Evolutionary conservation across 768 basidiomycete species (phyloP), one percentile per base, ranked within the genome.

Genomic region (Dioszegia crocea): DNA sequence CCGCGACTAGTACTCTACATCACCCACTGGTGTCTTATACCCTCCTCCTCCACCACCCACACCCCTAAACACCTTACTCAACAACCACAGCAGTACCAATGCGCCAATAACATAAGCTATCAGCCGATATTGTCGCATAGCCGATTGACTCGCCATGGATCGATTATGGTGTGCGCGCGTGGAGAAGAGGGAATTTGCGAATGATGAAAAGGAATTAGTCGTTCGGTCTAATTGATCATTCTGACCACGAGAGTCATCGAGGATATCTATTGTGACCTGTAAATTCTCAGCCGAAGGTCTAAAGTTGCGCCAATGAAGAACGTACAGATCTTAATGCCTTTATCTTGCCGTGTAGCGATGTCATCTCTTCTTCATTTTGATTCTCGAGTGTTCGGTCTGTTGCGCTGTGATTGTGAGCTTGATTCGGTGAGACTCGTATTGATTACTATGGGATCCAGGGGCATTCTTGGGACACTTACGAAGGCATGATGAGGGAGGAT

Each of bases 221-320:
- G 73, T 76, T 59, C 71, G 57, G 51, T 76, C 75, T 23, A 76
- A 69, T 68, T 74, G 71, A 39, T 75, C 71, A 62, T 76, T 76
- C 55, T 75, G 73, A 40, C 75, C 54, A n/a, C 65, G 59, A 23
- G 73, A 69, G 57, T 76, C 75, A 27, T 75, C 72, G 27, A 76
- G 63, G 40, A 77, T 77, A 64, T 77, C 76, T 40, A 77, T 77
- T 29, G 76, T 77, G 16, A 77, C 76, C 76, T 76, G 53, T 38
- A 43, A 8, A 19, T 21, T 5, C 14, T 61, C 50, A 63, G 59
- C 59, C 16, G 12, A 16, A 12, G 17, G 12, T 21, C 30, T n/a
- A n/a, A 26, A 36, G 29, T 14, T 14, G 11, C 5, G 19, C 45
- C 16, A n/a, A 47, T 4, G 16, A 40, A 4, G 38, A 45, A 68